These are phyloP conservation scores for Elsinoe ampelina DNA, from an alignment of 2,329 filamentous ascomycete genomes.

Conservation along the genomic window DNA sequence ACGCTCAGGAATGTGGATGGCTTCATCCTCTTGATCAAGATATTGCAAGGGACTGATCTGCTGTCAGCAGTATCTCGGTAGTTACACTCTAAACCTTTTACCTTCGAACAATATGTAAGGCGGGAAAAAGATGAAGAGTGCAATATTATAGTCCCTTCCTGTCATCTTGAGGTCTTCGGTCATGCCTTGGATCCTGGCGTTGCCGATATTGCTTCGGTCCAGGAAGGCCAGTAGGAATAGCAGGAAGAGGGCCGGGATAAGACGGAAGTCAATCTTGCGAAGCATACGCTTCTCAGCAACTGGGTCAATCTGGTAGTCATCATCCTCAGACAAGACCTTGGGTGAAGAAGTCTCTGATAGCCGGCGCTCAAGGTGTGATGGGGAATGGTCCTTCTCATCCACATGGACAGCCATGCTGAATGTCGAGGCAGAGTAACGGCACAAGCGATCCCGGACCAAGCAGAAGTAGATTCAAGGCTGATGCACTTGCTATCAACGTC, in stretches of 20 bases:
- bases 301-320: neutral
- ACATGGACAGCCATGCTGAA: neutral
- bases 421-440: neutral
- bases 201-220: constrained; percentile 40
- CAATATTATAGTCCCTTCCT: constrained; percentile 50
- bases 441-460: neutral
- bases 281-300: constrained; percentile 20
- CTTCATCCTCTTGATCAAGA: constrained; percentile 28
- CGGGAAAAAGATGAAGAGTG: constrained; percentile 37
- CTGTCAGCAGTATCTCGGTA: neutral
- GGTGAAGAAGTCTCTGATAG: neutral
- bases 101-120: constrained; percentile 30
- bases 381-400: neutral
- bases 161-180: constrained; percentile 54
- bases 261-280: constrained; percentile 43
- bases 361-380: neutral
- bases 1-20: constrained; percentile 32
- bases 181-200: constrained; percentile 51
- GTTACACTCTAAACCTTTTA: neutral
- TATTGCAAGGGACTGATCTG: constrained; percentile 38
- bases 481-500: too few relatives aligned
- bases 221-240: constrained; percentile 51
- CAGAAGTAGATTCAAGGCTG: too few relatives aligned
- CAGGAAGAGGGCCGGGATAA: constrained; percentile 45
- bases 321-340: neutral